These are phyloP conservation scores for Artomyces pyxidatus DNA, from an alignment of 768 basidiomycete species.

Conservation along the genomic window DNA sequence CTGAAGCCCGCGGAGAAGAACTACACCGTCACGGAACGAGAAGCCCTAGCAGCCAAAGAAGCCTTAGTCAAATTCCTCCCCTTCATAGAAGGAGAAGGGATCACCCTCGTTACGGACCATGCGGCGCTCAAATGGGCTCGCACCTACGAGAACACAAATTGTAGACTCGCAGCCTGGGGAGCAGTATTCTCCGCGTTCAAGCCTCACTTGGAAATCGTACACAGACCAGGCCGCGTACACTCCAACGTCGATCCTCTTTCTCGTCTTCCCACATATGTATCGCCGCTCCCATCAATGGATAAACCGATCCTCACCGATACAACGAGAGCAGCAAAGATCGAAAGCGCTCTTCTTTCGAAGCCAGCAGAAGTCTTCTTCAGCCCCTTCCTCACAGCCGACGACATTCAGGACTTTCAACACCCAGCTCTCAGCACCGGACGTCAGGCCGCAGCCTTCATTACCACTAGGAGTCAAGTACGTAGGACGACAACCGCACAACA, in stretches of 20 bases:
- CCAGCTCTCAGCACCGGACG: neutral
- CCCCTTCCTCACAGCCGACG: neutral
- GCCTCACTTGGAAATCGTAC: constrained; percentile 23
- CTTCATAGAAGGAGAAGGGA: constrained; percentile 28
- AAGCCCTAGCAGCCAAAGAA: constrained; percentile 32
- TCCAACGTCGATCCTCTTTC: constrained; percentile 26
- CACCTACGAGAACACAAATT: constrained; percentile 20
- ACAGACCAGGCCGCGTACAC: constrained; percentile 25
- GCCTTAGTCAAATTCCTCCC: constrained; percentile 29
- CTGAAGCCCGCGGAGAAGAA: constrained; percentile 14
- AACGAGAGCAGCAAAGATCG: neutral
- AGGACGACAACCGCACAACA: too few relatives aligned
- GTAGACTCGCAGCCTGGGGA: constrained; percentile 24
- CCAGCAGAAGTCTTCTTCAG: too few relatives aligned
- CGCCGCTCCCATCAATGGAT: neutral
- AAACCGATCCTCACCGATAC: neutral
- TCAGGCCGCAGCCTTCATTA: too few relatives aligned
- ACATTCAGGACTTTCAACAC: neutral
- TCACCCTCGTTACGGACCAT: constrained; percentile 21
- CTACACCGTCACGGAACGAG: constrained; percentile 31
- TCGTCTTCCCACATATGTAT: constrained; percentile 7
- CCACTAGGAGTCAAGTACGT: too few relatives aligned
- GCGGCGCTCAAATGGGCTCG: constrained; percentile 19
- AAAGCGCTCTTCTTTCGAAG: too few relatives aligned
- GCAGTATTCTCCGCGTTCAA: constrained; percentile 24